Percentiles rank a stretch among this genome's conserved stretches.
Conservation (phyloP, 345 rosid genomes). For the Rhizophora apiculata region DNA sequence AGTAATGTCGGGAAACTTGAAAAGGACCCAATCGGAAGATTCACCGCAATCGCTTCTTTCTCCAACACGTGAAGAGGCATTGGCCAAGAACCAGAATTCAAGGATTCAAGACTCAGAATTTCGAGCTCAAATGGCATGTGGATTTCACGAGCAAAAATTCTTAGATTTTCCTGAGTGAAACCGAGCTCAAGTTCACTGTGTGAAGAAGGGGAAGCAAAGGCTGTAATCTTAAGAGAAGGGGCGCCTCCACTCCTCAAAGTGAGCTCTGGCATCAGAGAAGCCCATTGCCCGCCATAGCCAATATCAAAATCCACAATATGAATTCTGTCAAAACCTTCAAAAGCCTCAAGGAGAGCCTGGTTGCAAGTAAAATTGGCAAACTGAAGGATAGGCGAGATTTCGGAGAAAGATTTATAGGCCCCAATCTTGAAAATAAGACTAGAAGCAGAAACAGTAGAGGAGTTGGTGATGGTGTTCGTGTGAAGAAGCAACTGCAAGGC, state of each 20-base stretch:
- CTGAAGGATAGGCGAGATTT: constrained; percentile 76
- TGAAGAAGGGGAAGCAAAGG: constrained; percentile 51
- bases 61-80: constrained; percentile 25
- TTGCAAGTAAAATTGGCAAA: constrained; percentile 85
- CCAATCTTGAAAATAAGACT: constrained; percentile 67
- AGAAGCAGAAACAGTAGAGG: constrained; percentile 36
- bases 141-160: constrained; percentile 64
- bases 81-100: constrained; percentile 50
- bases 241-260: constrained; percentile 47
- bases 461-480: constrained; percentile 18
- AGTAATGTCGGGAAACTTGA: constrained; percentile 50
- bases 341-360: constrained; percentile 74
- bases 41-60: constrained; percentile 65
- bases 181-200: constrained; percentile 61
- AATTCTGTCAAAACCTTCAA: constrained; percentile 51
- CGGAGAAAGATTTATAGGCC: constrained; percentile 83
- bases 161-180: constrained; percentile 72
- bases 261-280: constrained; percentile 92
- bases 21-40: constrained; percentile 60
- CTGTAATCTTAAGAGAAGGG: constrained; percentile 65
- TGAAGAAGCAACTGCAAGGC: constrained; percentile 61
- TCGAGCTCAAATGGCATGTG: constrained; percentile 64
- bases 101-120: constrained; percentile 51
- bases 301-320: constrained; percentile 88
- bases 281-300: constrained; percentile 91